Percentiles rank a stretch among this genome's conserved stretches.
Evolutionary conservation across 805 yeast species (phyloP).

Genomic region (Cephaloascus albidus): DNA sequence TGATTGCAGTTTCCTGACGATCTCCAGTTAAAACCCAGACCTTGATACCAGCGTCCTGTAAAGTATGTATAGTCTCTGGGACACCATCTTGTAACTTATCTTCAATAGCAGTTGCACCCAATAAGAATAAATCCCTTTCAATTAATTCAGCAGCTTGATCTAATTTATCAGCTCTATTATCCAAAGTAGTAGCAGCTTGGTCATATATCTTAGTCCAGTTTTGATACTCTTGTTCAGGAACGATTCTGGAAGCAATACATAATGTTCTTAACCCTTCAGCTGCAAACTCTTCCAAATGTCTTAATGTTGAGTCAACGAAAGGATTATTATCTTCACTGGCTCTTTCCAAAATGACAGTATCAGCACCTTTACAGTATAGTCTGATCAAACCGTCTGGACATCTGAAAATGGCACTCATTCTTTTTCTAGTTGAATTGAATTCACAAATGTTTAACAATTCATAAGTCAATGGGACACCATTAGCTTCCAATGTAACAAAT

Average conservation of each 20-base stretch:
- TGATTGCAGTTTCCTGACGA: conserved; percentile 96
- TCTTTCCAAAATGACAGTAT: conserved; percentile 88
- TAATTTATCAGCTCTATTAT: conserved; percentile 61
- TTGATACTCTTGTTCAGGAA: conserved; percentile 69
- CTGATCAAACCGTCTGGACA: conserved; percentile 91
- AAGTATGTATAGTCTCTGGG: conserved; percentile 91
- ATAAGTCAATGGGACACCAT: conserved; percentile 47
- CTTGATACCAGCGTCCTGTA: conserved; percentile 95
- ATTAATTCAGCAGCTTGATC: conserved; percentile 87
- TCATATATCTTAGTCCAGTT: conserved; percentile 61
- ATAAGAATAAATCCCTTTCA: conserved; percentile 66
- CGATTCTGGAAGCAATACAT: conserved; percentile 80
- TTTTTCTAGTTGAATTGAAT: conserved; percentile 92
- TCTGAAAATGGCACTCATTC: conserved; percentile 93
- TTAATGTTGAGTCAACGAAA: conserved; percentile 73
- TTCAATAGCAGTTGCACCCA: conserved; percentile 98
- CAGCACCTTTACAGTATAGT: conserved; percentile 94
- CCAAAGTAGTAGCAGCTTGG: conserved; percentile 76
- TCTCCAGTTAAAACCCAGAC: conserved; percentile 98
- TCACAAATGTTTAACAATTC: conserved; percentile 89
- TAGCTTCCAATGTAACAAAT: conserved; percentile 54
- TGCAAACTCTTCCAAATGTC: conserved; percentile 93
- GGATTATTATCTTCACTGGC: conserved; percentile 58
- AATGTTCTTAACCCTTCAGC: conserved; percentile 91
- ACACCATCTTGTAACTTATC: conserved; percentile 98